phyloP scores from a whole-genome alignment of 2,329 filamentous ascomycete species.

The Botryotinia narcissicola region DNA sequence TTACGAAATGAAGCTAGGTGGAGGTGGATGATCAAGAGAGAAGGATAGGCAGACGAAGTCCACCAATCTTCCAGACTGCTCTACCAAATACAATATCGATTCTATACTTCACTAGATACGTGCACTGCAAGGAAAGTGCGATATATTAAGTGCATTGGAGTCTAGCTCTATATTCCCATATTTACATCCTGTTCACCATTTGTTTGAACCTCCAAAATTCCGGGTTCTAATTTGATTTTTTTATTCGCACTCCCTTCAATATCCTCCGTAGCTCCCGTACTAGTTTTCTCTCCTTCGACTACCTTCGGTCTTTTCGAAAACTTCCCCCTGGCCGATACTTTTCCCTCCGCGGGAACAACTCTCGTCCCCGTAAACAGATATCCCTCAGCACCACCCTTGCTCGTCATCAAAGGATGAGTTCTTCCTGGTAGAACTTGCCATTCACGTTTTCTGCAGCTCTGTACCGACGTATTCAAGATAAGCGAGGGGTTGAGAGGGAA shows the following conservation, averaged over 20 bases:
- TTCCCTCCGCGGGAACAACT: constrained; percentile 75
- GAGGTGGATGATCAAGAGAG: neutral
- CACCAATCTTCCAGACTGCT: neutral
- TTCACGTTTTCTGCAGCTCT: constrained; percentile 72
- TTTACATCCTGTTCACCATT: constrained; percentile 18
- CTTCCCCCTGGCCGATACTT: constrained; percentile 78
- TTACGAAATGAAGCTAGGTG: neutral
- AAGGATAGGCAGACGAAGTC: neutral
- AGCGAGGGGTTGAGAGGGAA: constrained; percentile 87
- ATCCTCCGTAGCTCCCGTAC: constrained; percentile 4
- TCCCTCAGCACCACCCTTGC: constrained; percentile 81
- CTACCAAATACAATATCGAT: neutral
- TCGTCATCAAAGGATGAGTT: constrained; percentile 93
- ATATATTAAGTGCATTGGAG: constrained; percentile 1
- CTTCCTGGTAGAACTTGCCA: constrained; percentile 92
- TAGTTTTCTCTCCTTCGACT: constrained; percentile 15
- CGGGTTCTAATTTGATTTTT: constrained; percentile 21
- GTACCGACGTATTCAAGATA: constrained; percentile 73
- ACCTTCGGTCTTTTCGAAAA: constrained; percentile 44
- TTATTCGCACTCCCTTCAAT: constrained; percentile 8
- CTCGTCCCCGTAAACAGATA: constrained; percentile 83
- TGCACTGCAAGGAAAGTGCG: neutral
- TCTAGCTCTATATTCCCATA: constrained; percentile 11
- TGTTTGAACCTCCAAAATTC: neutral
- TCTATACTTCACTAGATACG: neutral